These are phyloP conservation scores for Wickerhamomyces tratensis DNA, from an alignment of 805 yeast species.

Conservation along the genomic window DNA sequence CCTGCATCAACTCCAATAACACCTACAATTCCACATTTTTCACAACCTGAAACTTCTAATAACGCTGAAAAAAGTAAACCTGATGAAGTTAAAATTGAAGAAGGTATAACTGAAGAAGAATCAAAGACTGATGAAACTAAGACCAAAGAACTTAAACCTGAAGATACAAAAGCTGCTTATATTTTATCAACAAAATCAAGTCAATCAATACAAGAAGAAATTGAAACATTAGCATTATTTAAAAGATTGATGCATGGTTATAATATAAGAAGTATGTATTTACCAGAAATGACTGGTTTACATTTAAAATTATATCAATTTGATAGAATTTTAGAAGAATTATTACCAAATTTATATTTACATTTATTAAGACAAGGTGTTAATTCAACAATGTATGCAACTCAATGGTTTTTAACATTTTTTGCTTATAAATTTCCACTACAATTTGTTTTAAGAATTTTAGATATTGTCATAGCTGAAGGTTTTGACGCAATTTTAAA, in stretches of 20 bases:
- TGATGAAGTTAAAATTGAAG: no score
- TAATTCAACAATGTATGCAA: constrained; percentile 89
- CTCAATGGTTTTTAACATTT: constrained; percentile 94
- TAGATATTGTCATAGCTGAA: constrained; percentile 82
- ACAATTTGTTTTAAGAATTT: constrained; percentile 77
- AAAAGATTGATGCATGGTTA: constrained; percentile 80
- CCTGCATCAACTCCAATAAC: neutral
- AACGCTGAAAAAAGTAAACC: neutral
- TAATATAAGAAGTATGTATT: constrained; percentile 64
- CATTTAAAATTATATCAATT: constrained; percentile 81
- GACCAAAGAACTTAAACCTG: no score
- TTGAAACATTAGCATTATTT: constrained; percentile 77
- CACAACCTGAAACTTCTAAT: neutral
- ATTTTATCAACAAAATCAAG: no score
- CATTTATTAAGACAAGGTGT: constrained; percentile 85
- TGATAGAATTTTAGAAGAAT: constrained; percentile 76
- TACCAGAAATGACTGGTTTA: constrained; percentile 92
- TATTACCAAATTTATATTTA: constrained; percentile 57
- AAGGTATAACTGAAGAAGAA: no score
- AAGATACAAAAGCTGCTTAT: no score
- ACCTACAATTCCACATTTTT: neutral
- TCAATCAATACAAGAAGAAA: constrained; percentile 30
- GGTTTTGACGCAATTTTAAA: constrained; percentile 83
- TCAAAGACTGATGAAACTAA: no score
- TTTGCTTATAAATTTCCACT: constrained; percentile 94